These are phyloP conservation scores for Leishmania martiniquensis DNA, from an alignment of 208 protist genomes.

Conservation along the genomic window DNA sequence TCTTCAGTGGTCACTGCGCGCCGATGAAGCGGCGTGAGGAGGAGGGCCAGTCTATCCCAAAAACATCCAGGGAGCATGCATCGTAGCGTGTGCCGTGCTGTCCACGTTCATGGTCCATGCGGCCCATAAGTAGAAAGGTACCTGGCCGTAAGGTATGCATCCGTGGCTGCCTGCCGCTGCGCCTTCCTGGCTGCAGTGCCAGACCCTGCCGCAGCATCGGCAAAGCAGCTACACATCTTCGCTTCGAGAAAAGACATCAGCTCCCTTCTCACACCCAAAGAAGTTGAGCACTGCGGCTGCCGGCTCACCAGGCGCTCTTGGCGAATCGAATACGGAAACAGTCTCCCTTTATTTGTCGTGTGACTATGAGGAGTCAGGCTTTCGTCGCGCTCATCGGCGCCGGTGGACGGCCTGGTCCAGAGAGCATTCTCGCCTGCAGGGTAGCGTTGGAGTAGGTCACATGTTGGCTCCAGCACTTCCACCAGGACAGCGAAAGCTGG, in stretches of 20 bases:
- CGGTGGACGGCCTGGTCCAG: background rate
- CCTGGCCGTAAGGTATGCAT: conserved; percentile 8
- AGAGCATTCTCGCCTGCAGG: background rate
- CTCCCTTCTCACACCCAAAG: background rate
- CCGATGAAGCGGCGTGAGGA: background rate
- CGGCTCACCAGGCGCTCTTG: background rate
- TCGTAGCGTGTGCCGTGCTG: background rate
- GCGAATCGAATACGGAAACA: background rate
- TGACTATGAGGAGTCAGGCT: background rate
- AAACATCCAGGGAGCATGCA: background rate
- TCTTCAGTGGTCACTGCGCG: background rate
- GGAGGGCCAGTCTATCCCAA: background rate
- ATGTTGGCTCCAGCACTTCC: conserved; percentile 44
- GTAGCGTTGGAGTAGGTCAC: conserved; percentile 42
- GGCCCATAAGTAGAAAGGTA: conserved; percentile 14
- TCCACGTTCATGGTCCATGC: background rate
- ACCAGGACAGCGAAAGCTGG: conserved; percentile 26
- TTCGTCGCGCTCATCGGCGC: background rate
- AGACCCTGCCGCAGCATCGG: background rate
- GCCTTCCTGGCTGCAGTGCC: conserved; percentile 6
- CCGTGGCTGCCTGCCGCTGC: conserved; percentile 17
- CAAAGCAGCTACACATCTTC: conserved; percentile 14
- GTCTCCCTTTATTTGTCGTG: background rate
- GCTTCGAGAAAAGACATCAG: conserved; percentile 6
- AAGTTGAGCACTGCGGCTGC: background rate